phyloP scores from a whole-genome alignment of 1,284 basidiomycete species.

The Athelia sp. region DNA sequence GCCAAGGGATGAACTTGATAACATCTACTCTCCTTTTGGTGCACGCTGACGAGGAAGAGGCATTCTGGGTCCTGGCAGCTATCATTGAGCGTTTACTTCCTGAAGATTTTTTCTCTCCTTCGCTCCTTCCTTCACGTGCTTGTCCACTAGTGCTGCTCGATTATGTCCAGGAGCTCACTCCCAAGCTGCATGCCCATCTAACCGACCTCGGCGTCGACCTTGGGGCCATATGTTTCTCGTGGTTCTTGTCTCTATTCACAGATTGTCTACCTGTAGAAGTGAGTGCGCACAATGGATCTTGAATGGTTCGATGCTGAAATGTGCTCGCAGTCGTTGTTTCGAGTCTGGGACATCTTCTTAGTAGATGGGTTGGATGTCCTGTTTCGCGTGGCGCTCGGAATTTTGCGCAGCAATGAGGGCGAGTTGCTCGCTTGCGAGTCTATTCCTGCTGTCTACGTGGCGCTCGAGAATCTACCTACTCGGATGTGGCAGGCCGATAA shows the following conservation, averaged over 20 bases:
- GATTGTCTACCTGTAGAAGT: conserved; percentile 96
- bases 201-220: conserved; percentile 83
- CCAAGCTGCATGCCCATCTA: conserved; percentile 75
- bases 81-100: conserved; percentile 86
- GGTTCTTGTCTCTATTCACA: conserved; percentile 96
- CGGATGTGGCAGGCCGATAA: conserved; percentile 91
- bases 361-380: conserved; percentile 90
- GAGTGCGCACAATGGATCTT: conserved; percentile 16
- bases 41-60: conserved; percentile 92
- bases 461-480: conserved; percentile 82
- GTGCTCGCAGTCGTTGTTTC: conserved; percentile 67
- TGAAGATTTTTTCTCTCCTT: conserved; percentile 80
- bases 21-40: conserved; percentile 92
- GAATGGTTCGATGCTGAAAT: conserved; percentile 7
- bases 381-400: conserved; percentile 87
- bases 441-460: conserved; percentile 82
- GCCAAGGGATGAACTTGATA: conserved; percentile 93
- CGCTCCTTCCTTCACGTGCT: conserved; percentile 83
- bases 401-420: conserved; percentile 78
- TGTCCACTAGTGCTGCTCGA: conserved; percentile 91
- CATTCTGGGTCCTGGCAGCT: conserved; percentile 92
- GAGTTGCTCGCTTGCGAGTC: conserved; percentile 82
- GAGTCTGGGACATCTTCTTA: conserved; percentile 95
- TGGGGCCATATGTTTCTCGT: conserved; percentile 94
- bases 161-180: conserved; percentile 75